Conservation (phyloP, 2,329 filamentous ascomycete genomes). For the Sordariomycetes sp. region DNA sequence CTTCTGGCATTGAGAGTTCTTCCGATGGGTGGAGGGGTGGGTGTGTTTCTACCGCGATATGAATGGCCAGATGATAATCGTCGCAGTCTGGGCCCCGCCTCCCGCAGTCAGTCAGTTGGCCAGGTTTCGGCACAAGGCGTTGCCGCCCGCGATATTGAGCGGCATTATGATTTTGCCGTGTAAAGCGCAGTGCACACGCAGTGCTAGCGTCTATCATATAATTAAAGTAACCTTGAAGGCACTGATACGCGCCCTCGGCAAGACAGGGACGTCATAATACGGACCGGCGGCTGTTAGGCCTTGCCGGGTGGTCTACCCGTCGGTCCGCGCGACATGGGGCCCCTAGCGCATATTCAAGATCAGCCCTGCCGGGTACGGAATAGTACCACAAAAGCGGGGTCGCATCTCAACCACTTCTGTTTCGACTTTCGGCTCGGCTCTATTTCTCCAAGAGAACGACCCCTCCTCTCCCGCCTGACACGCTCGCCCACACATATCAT, state of each 20-base stretch:
- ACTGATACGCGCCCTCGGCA: background rate
- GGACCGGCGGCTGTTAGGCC: background rate
- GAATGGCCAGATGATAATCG: background rate
- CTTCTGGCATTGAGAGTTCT: too few relatives aligned
- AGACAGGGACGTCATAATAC: background rate
- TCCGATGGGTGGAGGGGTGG: too few relatives aligned
- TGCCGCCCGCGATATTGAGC: background rate
- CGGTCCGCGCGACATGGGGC: too few relatives aligned
- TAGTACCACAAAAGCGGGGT: too few relatives aligned
- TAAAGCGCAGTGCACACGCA: background rate
- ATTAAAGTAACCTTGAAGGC: background rate
- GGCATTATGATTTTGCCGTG: background rate
- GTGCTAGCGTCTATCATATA: background rate
- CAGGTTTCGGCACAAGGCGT: background rate
- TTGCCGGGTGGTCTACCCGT: background rate
- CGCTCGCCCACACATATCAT: too few relatives aligned
- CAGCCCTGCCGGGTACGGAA: too few relatives aligned
- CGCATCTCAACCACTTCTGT: too few relatives aligned
- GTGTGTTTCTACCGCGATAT: too few relatives aligned
- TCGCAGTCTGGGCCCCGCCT: background rate
- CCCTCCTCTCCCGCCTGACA: too few relatives aligned
- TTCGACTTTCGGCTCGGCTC: too few relatives aligned
- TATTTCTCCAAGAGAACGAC: too few relatives aligned
- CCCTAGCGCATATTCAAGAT: too few relatives aligned
- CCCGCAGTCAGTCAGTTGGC: background rate